phyloP scores from a whole-genome alignment of 495 filamentous ascomycete species.

The Hypoxylon fragiforme region DNA sequence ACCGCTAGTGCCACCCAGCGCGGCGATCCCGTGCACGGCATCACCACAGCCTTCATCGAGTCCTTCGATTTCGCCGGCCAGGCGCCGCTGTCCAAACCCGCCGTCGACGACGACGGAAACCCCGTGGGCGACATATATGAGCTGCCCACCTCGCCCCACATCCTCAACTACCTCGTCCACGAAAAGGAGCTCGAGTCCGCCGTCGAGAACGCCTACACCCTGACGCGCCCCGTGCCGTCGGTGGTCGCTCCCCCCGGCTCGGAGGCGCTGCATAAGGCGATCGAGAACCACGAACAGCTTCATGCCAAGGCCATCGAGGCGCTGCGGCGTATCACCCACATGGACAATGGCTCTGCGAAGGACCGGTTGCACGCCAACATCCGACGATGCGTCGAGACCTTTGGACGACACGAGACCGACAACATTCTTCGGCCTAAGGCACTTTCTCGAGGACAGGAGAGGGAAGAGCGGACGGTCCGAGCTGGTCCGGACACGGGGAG shows the following conservation, averaged over 20 bases:
- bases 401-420: slow-evolving; percentile 94
- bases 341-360: slow-evolving; percentile 73
- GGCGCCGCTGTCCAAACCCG: slow-evolving; percentile 36
- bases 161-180: slow-evolving; percentile 75
- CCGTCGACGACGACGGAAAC: slow-evolving; percentile 42
- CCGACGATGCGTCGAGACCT: slow-evolving; percentile 78
- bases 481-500: slow-evolving; percentile 90
- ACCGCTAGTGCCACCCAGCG: slow-evolving; percentile 59
- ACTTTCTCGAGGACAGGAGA: slow-evolving; percentile 42
- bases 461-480: slow-evolving; percentile 61
- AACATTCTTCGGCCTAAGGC: slow-evolving; percentile 58
- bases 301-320: slow-evolving; percentile 65
- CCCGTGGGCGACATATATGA: slow-evolving; percentile 36
- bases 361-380: slow-evolving; percentile 79
- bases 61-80: slow-evolving; percentile 69
- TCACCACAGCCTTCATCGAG: slow-evolving; percentile 78
- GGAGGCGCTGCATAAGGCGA: slow-evolving; percentile 44
- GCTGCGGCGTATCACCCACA: slow-evolving; percentile 71
- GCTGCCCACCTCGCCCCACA: slow-evolving; percentile 49
- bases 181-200: slow-evolving; percentile 64
- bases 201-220: slow-evolving; percentile 62
- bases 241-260: slow-evolving; percentile 48
- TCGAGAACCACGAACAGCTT: slow-evolving; percentile 40
- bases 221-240: slow-evolving; percentile 60
- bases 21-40: slow-evolving; percentile 78